These are phyloP conservation scores for Amniculicola lignicola DNA, from an alignment of 495 filamentous ascomycete species.

Conservation along the genomic window DNA sequence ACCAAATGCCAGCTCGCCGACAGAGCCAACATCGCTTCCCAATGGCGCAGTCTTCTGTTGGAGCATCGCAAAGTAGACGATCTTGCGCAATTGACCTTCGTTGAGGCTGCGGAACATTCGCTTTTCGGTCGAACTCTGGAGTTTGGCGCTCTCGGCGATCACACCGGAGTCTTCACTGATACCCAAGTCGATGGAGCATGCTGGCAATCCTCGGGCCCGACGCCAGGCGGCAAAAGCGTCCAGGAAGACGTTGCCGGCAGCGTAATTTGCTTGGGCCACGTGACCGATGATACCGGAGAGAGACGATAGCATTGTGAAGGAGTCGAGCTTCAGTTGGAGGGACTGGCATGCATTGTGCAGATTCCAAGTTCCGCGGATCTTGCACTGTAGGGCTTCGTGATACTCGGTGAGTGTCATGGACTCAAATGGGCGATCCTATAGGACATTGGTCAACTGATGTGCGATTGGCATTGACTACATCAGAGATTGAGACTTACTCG, in stretches of 20 bases:
- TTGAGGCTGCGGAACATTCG: background rate
- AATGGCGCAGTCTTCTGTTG: background rate
- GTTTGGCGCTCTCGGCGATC: background rate
- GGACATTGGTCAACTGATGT: background rate
- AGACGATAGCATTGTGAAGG: constrained; percentile 17
- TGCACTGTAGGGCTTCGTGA: background rate
- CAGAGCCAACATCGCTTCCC: too few relatives aligned
- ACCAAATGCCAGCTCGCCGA: too few relatives aligned
- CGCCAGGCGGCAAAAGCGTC: constrained; percentile 1
- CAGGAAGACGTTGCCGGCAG: constrained; percentile 8
- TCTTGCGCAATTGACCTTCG: constrained; percentile 2
- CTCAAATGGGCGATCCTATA: background rate
- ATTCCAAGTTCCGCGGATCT: constrained; percentile 10
- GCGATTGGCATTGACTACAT: background rate
- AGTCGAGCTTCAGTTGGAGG: constrained; percentile 1
- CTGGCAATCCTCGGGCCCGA: background rate
- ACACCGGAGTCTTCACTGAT: background rate
- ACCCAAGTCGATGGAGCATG: background rate
- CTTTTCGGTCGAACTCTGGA: background rate
- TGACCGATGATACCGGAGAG: constrained; percentile 7
- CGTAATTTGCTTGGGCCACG: constrained; percentile 7
- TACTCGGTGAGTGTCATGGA: background rate
- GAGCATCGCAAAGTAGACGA: constrained; percentile 8
- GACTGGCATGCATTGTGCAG: constrained; percentile 2
- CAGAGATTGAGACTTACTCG: background rate